A percentile compares a stretch with the other conserved stretches of the same genome.
Evolutionary conservation across 1,139 yeast genomes (phyloP).

Genomic region (Entelexis paramagnoliae): DNA sequence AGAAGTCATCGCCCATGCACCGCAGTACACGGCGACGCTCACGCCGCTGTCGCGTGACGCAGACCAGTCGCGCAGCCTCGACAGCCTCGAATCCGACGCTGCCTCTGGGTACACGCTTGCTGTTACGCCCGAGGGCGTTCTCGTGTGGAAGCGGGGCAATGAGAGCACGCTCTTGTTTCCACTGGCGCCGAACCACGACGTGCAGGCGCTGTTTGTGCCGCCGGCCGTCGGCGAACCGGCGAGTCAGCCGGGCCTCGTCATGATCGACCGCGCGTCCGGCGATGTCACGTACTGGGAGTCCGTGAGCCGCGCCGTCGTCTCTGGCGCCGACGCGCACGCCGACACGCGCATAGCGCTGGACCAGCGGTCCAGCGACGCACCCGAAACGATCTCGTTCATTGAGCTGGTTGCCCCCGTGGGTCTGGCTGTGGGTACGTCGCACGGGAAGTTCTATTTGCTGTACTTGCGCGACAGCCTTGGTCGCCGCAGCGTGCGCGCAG

Average conservation of each 20-base stretch:
- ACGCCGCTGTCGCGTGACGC: slow-evolving; percentile 7
- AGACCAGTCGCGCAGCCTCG: background rate
- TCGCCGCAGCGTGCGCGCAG: slow-evolving; percentile 4
- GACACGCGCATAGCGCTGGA: background rate
- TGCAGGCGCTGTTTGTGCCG: slow-evolving; percentile 14
- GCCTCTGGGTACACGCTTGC: slow-evolving; percentile 13
- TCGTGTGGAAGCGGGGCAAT: slow-evolving; percentile 11
- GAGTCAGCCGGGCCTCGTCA: slow-evolving; percentile 17
- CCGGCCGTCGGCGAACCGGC: background rate
- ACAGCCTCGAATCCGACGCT: slow-evolving; percentile 1
- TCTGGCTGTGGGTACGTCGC: slow-evolving; percentile 11
- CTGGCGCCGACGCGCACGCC: background rate
- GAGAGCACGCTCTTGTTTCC: slow-evolving; percentile 14
- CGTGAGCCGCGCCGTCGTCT: slow-evolving; percentile 15
- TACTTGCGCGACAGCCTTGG: slow-evolving; percentile 18
- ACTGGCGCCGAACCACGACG: slow-evolving; percentile 5
- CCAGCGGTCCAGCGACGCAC: background rate
- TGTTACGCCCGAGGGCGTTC: slow-evolving; percentile 7
- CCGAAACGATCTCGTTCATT: slow-evolving; percentile 4
- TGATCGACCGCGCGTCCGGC: slow-evolving; percentile 10
- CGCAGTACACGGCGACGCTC: slow-evolving; percentile 14
- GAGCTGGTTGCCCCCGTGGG: slow-evolving; percentile 13
- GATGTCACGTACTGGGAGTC: slow-evolving; percentile 16
- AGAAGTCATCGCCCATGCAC: slow-evolving; percentile 15
- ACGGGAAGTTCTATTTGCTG: slow-evolving; percentile 14